Evolutionary conservation across 2,329 filamentous ascomycete species (phyloP), one percentile per base, ranked within the genome.

Genomic region (Pseudocercospora macadamiae): DNA sequence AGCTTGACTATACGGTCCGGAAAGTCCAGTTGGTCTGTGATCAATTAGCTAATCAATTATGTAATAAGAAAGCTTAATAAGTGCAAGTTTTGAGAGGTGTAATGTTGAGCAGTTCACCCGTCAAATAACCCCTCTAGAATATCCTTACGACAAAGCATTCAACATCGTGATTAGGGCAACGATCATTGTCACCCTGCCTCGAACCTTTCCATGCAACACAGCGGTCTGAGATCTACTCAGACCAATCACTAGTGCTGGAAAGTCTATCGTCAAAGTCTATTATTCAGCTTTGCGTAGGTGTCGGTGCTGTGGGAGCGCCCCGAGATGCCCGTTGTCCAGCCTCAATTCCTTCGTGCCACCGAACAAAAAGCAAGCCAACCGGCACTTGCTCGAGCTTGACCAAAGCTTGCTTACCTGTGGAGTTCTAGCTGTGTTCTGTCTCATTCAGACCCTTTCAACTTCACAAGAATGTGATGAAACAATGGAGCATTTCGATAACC

Each of bases 401-500:
- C 3, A 49, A 56, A 51, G 54, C 58, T 60, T 60, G 42, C 34
- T 12, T 9, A 2, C 28, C 7, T 47, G 19, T 45, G 21, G 19
- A 23, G 21, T 45, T 25, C 21, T 12, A 12, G 28, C 12, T 32
- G 6, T 32, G 12, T n/a, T n/a, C n/a, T n/a, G n/a, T n/a, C 28
- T 12, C 6, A 32, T 32, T 23, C 19, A 25, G 6, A 19, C 12
- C 44, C 44, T 25, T 19, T 19, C 25, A 48, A 25, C 6, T 32
- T 25, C 42, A 47, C 42, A 47, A 21, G 21, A 25, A 47, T 42
- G 49, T 18, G 12, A 45, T 53, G 55, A 45, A 34, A n/a, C 23
- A 25, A 60, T 60, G 58, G 58, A 49, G 25, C 44, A 51, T 26
- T 60, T 60, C 44, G 49, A 49, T 54, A 57, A 60, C 23, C 58